A percentile compares a stretch with the other conserved stretches of the same genome.
These are phyloP conservation scores for Rhodomyrtus psidioides DNA, from an alignment of 441 rosid species.

Conservation along the genomic window DNA sequence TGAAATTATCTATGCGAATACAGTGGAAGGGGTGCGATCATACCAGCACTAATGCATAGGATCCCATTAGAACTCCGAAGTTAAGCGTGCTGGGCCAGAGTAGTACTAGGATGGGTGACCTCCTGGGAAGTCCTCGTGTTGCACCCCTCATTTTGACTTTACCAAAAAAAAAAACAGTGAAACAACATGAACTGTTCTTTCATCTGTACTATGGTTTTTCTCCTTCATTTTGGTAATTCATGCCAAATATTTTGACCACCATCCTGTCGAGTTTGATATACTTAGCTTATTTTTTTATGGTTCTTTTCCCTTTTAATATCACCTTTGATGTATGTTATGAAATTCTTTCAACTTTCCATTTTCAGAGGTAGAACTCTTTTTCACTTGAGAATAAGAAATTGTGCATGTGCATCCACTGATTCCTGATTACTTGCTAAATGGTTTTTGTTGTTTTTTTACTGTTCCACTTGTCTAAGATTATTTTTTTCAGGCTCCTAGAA, in stretches of 20 bases:
- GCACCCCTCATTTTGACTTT: too few species aligned
- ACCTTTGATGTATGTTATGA: background rate
- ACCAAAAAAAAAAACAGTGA: background rate
- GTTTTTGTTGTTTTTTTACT: background rate
- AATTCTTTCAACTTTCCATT: background rate
- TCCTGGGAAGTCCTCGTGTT: too few species aligned
- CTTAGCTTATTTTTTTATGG: background rate
- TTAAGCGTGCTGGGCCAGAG: too few species aligned
- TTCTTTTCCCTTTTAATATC: background rate
- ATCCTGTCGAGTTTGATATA: background rate
- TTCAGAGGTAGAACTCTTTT: background rate
- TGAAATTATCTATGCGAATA: background rate
- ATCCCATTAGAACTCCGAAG: too few species aligned
- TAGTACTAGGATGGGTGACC: too few species aligned
- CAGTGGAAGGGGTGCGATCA: background rate
- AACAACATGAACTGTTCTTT: background rate
- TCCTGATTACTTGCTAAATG: background rate
- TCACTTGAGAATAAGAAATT: background rate
- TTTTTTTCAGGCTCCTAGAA: conserved; percentile 26
- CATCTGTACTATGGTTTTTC: background rate
- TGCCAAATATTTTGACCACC: background rate
- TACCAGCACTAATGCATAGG: too few species aligned
- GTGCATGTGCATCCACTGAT: background rate
- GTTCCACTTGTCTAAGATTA: conserved; percentile 2
- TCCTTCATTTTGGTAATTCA: background rate